Conservation (phyloP, 768 basidiomycete species). For the Pleurotus tuber-regium region DNA sequence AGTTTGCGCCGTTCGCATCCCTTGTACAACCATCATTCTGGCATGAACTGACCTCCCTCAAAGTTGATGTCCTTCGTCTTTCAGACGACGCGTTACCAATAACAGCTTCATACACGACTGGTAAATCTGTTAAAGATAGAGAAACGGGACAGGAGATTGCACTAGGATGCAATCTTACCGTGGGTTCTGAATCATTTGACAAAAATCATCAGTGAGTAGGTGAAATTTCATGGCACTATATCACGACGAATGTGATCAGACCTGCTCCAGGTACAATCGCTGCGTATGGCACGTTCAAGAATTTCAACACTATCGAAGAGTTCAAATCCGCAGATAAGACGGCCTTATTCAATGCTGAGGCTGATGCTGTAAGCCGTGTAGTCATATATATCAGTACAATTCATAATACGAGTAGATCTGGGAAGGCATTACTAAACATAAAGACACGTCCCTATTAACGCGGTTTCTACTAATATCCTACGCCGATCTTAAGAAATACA, state of each 20-base stretch:
- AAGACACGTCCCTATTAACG: conserved; percentile 57
- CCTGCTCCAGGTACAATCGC: conserved; percentile 45
- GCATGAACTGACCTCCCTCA: conserved; percentile 85
- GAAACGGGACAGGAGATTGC: conserved; percentile 73
- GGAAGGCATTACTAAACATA: conserved; percentile 52
- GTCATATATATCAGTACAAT: neutral
- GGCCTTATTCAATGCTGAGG: conserved; percentile 72
- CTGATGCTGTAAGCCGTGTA: conserved; percentile 54
- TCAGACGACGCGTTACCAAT: conserved; percentile 70
- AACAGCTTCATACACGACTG: conserved; percentile 65
- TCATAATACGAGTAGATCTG: conserved; percentile 54
- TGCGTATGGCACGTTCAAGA: conserved; percentile 75
- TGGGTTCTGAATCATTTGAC: conserved; percentile 66
- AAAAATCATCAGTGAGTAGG: conserved; percentile 41
- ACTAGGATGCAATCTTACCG: conserved; percentile 62
- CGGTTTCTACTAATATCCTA: conserved; percentile 90
- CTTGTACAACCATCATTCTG: conserved; percentile 90
- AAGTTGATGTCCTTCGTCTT: conserved; percentile 87
- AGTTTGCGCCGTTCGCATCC: conserved; percentile 88
- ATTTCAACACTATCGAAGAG: conserved; percentile 96
- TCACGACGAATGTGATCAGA: conserved; percentile 24
- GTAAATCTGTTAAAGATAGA: conserved; percentile 70
- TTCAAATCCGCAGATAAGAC: conserved; percentile 91
- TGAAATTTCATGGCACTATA: conserved; percentile 3
- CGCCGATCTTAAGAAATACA: conserved; percentile 97